Evolutionary conservation across 192 early-diverging fungal genomes (phyloP), one percentile per base, ranked within the genome.

Genomic region (Podila clonocystis): DNA sequence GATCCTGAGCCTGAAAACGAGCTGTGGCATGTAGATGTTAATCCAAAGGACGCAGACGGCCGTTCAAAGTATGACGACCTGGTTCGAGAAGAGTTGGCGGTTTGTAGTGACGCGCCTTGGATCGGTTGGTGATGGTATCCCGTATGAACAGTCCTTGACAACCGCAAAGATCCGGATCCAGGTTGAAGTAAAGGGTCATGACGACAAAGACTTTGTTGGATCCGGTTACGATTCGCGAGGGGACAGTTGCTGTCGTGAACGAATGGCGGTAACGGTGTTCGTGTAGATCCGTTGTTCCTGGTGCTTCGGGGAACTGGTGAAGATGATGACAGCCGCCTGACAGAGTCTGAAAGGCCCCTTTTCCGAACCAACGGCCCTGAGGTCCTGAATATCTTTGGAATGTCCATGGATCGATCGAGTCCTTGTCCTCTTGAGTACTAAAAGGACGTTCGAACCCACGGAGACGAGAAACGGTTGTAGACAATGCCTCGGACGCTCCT

Each of bases 301-400:
- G n/a, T 3, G 52, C 52, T 12, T 26, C 41, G 41, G 11, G 41
- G 15, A 45, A 5, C 52, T 11, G 52, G 12, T n/a, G 52, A 55
- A 7, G 24, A 55, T 11, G 52, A 55, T 0, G 52, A 55, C 24
- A 55, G 52, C 52, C 24, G 20, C n/a, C n/a, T 24, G 52, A 55
- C n/a, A 9, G 52, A 55, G 20, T 26, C n/a, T 9, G 52, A 24
- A 26, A 55, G n/a, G 24, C n/a, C 20, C 52, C 26, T 55, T 55
- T 55, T 55, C 52, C 52, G 52, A 55, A 55, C 52, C 52, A 55
- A 55, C 8, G 52, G 52, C 8, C n/a, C 52, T 55, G 52, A 55
- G 20, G 52, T 55, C 22, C 52, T 55, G 52, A 55, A 7, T 26
- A 55, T 24, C 52, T 55, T 55, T 55, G 52, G 52, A 55, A 55